Evolutionary conservation across 1,284 basidiomycete genomes (phyloP).

Genomic region (Trametes hirsuta): DNA sequence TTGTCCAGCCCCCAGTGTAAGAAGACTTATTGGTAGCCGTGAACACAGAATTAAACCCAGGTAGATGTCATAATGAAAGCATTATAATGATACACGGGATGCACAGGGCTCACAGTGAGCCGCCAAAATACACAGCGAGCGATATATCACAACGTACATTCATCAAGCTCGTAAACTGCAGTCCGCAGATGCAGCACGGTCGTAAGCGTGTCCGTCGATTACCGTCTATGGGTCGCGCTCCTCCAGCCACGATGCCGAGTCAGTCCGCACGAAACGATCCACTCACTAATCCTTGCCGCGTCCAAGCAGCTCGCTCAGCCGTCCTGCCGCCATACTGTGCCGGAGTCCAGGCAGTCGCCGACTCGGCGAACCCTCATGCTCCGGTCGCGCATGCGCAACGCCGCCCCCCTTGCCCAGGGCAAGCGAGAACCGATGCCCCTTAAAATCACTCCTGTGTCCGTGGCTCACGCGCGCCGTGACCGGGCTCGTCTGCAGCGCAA

Average conservation of each 20-base stretch:
- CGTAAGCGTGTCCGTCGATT: not conserved
- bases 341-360: conserved; percentile 20
- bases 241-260: too few relatives aligned
- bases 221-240: not conserved
- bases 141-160: conserved; percentile 4
- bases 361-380: conserved; percentile 12
- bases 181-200: not conserved
- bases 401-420: conserved; percentile 48
- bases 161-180: not conserved
- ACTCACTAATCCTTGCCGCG: conserved; percentile 27
- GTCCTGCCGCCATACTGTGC: conserved; percentile 39
- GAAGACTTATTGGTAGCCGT: too few relatives aligned
- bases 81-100: not conserved
- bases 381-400: conserved; percentile 5
- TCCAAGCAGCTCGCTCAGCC: conserved; percentile 42
- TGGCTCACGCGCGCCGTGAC: conserved; percentile 60
- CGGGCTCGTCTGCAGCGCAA: conserved; percentile 72
- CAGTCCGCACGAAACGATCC: not conserved
- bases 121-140: not conserved
- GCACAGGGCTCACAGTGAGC: not conserved
- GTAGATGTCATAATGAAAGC: too few relatives aligned
- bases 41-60: too few relatives aligned
- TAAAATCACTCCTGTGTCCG: conserved; percentile 36
- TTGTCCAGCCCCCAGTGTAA: too few relatives aligned
- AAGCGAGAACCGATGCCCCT: conserved; percentile 57